Evolutionary conservation across 2,329 filamentous ascomycete genomes (phyloP), one percentile per base, ranked within the genome.

Genomic region (Scedosporium apiospermum): DNA sequence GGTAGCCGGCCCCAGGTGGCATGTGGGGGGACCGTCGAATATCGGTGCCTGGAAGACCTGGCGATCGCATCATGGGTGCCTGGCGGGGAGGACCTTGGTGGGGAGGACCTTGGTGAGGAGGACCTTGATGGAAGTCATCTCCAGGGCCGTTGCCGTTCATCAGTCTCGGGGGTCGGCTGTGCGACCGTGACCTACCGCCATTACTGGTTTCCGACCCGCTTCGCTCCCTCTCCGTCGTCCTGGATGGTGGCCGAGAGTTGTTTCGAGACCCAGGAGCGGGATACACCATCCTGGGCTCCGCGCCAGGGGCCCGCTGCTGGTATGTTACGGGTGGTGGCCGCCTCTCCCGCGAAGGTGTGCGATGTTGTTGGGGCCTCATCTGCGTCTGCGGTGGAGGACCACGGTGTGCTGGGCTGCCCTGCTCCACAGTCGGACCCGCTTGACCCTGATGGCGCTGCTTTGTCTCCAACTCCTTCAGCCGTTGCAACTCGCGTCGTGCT

Each of bases 141-240:
- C 34, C 26, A 27, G 27, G 30, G 14, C 71, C 73, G 16, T 78
- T 78, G 51, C 75, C 74, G 16, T 34, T 42, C 55, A 58, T 63
- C 9, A 75, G 68, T 27, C 75, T 73, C 3, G 72, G 69, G 7
- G 75, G 76, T n/a, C 77, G 75, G 63, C 73, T 76, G 34, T 72
- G 72, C 23, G 74, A 73, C 57, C 73, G 72, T 21, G 74, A 73
- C 57, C 73, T 71, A 9, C 73, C 74, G 30, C 75, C 75, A n/a
- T 71, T 77, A 69, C 82, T 83, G 3, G 81, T 75, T 23, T 85
- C 82, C 0, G 82, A 85, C 38, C 81, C 81, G 65, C 82, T 85
- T 51, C 82, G 75, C 53, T 84, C 78, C 9, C 82, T 76, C 53
- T 83, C 81, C 0, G 75, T 74, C 23, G 73, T 69, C 44, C 66